Evolutionary conservation across 2,329 filamentous ascomycete species (phyloP), one percentile per base, ranked within the genome.

Genomic region (Ophiostoma sp.): DNA sequence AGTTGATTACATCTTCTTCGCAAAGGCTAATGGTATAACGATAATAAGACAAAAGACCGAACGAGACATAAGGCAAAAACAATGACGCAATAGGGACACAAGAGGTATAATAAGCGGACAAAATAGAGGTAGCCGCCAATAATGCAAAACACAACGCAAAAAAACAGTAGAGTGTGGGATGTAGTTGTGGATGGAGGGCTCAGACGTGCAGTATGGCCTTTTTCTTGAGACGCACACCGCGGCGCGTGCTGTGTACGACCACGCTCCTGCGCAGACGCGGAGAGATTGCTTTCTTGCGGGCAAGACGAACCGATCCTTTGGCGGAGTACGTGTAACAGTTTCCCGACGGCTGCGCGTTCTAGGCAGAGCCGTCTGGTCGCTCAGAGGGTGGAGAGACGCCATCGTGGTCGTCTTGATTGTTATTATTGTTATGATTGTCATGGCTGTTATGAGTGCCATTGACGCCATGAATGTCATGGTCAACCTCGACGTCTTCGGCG

Each of bases 201-300:
- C n/a, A 63, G 9, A 44, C 36, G 1, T 38, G 14, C 36, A 7
- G 12, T 11, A 64, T 41, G 5, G 9, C 38, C 27, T 64, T 64
- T 18, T 18, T 41, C 62, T 64, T 64, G n/a, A 64, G 63, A 38
- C 63, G 63, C 9, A 64, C 63, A 38, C 63, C 41, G 16, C 40
- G 60, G 14, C 38, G 60, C 14, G 38, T 40, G 36, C 36, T 16
- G 8, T 42, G 60, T 1, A 63, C 4, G 4, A n/a, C 14, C 18
- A 36, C 63, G 18, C 41, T 45, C 18, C 42, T 44, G n/a, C 42
- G 63, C n/a, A 44, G 41, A 36, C 63, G 63, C 9, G 63, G 60
- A 16, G 40, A 63, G 6, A 27, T 7, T 12, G 60, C 14, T 38
- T 41, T 27, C 9, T 38, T 45, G 5, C 27, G 63, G 9, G 63